Conservation (phyloP, 2,329 filamentous ascomycete genomes). For the Penicillium sp. region DNA sequence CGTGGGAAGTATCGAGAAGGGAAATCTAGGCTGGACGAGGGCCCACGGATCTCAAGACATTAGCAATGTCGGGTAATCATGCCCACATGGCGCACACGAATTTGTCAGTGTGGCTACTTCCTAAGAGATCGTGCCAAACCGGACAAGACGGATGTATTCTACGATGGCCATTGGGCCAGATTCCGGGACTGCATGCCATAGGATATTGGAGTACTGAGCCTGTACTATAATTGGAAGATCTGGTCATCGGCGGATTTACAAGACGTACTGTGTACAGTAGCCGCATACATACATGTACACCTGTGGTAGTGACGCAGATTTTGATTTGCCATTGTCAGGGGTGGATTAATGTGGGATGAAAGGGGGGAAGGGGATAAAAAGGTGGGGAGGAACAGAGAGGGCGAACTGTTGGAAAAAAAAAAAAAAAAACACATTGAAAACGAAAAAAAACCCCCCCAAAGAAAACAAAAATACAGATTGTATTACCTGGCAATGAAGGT, state of each 20-base stretch:
- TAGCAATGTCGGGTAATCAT: neutral
- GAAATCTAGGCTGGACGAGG: slow-evolving; percentile 3
- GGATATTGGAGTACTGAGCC: neutral
- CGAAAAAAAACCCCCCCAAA: neutral
- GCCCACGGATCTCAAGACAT: slow-evolving; percentile 3
- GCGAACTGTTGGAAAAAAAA: neutral
- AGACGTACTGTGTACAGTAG: neutral
- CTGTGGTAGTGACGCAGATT: slow-evolving; percentile 6
- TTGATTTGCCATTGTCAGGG: slow-evolving; percentile 18
- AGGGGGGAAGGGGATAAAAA: neutral
- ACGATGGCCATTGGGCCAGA: neutral
- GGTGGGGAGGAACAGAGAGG: neutral
- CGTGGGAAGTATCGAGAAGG: neutral
- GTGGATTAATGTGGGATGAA: slow-evolving; percentile 7
- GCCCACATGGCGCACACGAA: neutral
- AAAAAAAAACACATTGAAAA: too few relatives aligned
- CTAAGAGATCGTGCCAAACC: neutral
- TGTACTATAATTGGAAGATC: neutral
- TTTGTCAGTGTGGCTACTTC: neutral
- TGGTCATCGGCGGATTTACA: neutral
- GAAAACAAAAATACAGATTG: neutral
- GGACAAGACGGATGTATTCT: neutral
- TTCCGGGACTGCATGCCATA: neutral
- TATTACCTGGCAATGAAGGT: neutral
- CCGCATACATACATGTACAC: too few relatives aligned